Base-by-base conservation (phyloP, 2,329 filamentous ascomycete species). In the Cladosporium sp. region DNA sequence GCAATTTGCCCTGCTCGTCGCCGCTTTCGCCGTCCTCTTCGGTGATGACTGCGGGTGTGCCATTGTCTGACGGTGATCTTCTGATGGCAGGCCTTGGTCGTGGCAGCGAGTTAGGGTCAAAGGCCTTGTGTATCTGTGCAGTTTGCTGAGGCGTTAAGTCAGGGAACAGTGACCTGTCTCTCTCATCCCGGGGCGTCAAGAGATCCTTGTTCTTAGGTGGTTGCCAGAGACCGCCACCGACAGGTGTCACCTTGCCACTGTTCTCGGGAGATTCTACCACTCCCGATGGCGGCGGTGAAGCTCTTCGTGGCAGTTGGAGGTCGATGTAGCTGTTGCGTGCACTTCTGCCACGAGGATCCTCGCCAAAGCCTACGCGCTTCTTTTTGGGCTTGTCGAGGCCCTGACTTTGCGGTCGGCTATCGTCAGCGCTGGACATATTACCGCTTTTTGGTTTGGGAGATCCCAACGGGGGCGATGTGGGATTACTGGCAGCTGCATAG, bases 81-180 rank as follows among this genome's bases (percentile, higher is more conserved):
- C 75, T 61, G 21, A 76, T 74, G 5, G 75, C 75, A 26, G 75
- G 75, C 26, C 74, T 65, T 5, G 74, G 74, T 59, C 70, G 67
- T 21, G 73, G 71, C 1, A 73, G 52, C 24, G 67, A 59, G 8
- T 57, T 52, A 14, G 38, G n/a, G n/a, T 65, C 69, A 18, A 76
- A 67, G 0, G 73, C 72, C 32, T 70, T 64, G 54, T 73, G 70
- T 14, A 76, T 71, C 62, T 75, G 67, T 36, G 72, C 71, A 3
- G 73, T 74, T 61, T 75, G 71, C 61, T 76, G 74, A 58, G 71
- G 67, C 4, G 75, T 76, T 4, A 76, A 66, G 24, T 72, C 67
- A 12, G 74, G 74, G 7, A 76, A 66, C 67, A 75, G 73, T 5
- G 74, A 74, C 54, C 68, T 73, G 64, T 63, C 66, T 34, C 52